Evolutionary conservation across 441 rosid species (phyloP).

Genomic region (Erodium moschatum): DNA sequence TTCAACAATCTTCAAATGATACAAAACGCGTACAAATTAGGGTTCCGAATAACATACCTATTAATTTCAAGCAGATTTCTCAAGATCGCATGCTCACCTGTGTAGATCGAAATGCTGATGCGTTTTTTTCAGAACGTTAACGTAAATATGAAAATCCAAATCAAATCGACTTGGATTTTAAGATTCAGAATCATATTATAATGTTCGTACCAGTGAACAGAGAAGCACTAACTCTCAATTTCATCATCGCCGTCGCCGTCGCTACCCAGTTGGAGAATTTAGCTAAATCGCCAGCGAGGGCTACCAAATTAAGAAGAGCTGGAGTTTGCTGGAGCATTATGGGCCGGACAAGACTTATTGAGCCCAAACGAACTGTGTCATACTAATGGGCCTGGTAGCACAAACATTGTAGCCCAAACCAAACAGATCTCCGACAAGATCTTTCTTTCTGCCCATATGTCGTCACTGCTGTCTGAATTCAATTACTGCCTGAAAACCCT

Average conservation of each 20-base stretch:
- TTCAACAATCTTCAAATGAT: background rate
- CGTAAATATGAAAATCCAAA: background rate
- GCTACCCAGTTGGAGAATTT: background rate
- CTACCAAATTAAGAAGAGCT: too few relatives aligned
- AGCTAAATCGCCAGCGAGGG: too few relatives aligned
- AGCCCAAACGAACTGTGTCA: too few relatives aligned
- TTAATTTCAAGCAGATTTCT: background rate
- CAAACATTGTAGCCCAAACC: too few relatives aligned
- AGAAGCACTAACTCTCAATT: background rate
- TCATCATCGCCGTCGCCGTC: background rate
- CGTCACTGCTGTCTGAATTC: too few relatives aligned
- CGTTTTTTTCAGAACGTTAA: background rate
- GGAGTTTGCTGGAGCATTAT: too few relatives aligned
- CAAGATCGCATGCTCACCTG: background rate
- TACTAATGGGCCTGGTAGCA: too few relatives aligned
- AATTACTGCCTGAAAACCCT: too few relatives aligned
- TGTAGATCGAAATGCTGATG: background rate
- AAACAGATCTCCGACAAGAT: too few relatives aligned
- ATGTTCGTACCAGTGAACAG: background rate
- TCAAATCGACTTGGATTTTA: too few relatives aligned
- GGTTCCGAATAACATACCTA: background rate
- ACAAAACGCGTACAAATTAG: background rate
- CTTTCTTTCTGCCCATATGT: too few relatives aligned
- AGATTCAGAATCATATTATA: background rate
- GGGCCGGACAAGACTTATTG: too few relatives aligned